A percentile compares a stretch with the other conserved stretches of the same genome.
Conservation (phyloP, 305 asterid species). For the Rubia peregrina region DNA sequence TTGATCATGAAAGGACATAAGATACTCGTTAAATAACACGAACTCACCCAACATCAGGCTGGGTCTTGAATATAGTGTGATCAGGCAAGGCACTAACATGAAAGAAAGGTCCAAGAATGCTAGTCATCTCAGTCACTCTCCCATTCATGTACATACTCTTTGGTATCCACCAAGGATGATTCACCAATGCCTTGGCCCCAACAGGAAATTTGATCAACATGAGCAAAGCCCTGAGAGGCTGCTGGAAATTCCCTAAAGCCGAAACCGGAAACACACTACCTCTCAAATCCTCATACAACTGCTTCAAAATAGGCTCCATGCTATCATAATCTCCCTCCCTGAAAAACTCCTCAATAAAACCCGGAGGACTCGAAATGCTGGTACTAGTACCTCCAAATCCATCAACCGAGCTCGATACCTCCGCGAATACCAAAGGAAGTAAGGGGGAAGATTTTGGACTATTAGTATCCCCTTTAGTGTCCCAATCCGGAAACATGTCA, state of each 20-base stretch:
- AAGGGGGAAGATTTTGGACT: conserved; percentile 54
- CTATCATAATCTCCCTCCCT: conserved; percentile 80
- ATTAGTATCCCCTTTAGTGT: conserved; percentile 25
- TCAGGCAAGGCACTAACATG: conserved; percentile 97
- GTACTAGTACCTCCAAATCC: conserved; percentile 49
- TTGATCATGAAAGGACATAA: not conserved
- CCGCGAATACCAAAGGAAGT: conserved; percentile 60
- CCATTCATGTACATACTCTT: conserved; percentile 72
- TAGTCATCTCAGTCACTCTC: conserved; percentile 91
- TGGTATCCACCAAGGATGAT: conserved; percentile 96
- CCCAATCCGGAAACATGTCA: conserved; percentile 73
- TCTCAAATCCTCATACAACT: conserved; percentile 89
- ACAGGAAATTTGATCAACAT: conserved; percentile 58
- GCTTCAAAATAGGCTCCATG: conserved; percentile 68
- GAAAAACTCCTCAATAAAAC: conserved; percentile 78
- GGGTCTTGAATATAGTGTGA: conserved; percentile 67
- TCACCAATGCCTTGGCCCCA: conserved; percentile 84
- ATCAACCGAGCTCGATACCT: conserved; percentile 58
- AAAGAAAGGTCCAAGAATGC: conserved; percentile 90
- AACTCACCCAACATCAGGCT: conserved; percentile 91
- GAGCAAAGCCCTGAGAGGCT: conserved; percentile 75
- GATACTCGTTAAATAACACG: not conserved
- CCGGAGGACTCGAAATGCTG: conserved; percentile 16
- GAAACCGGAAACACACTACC: conserved; percentile 83
- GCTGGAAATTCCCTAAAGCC: conserved; percentile 90